Percentiles rank a stretch among this genome's conserved stretches.
These are phyloP conservation scores for Artomyces pyxidatus DNA, from an alignment of 768 basidiomycete genomes.

Conservation along the genomic window DNA sequence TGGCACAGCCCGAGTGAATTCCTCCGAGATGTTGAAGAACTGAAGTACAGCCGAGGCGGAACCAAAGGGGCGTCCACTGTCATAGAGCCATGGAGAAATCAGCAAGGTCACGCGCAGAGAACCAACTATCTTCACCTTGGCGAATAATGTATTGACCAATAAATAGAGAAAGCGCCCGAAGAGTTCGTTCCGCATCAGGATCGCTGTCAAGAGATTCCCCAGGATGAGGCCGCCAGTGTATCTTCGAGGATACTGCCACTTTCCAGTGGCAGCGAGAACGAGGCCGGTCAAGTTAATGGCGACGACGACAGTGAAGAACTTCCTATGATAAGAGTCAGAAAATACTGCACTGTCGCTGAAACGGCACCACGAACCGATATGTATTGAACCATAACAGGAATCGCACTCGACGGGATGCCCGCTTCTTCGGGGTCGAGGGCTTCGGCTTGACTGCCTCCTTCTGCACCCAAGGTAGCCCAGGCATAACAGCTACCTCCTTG, in stretches of 20 bases:
- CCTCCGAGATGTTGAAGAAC: constrained; percentile 57
- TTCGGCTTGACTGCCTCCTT: constrained; percentile 2
- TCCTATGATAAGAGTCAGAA: constrained; percentile 18
- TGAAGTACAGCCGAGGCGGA: constrained; percentile 31
- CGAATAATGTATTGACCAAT: constrained; percentile 27
- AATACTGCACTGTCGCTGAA: too few species aligned
- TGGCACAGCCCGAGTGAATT: constrained; percentile 69
- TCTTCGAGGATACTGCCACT: constrained; percentile 29
- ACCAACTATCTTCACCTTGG: constrained; percentile 23
- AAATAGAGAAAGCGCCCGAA: constrained; percentile 32
- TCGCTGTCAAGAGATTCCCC: constrained; percentile 32
- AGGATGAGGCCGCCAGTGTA: constrained; percentile 32
- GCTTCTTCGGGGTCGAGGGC: constrained; percentile 14
- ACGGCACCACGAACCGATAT: constrained; percentile 24
- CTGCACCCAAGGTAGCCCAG: background rate
- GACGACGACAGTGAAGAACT: constrained; percentile 27
- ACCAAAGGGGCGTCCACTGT: constrained; percentile 35
- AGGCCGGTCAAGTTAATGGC: constrained; percentile 26
- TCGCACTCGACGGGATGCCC: constrained; percentile 21
- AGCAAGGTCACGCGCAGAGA: background rate
- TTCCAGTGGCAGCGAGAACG: constrained; percentile 22
- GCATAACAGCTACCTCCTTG: background rate
- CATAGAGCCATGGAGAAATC: background rate
- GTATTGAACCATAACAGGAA: constrained; percentile 31
- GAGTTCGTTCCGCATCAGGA: constrained; percentile 36